Evolutionary conservation across 148 eudicot species (phyloP), one percentile per base, ranked within the genome.

Genomic region (Dysphania ambrosioides): DNA sequence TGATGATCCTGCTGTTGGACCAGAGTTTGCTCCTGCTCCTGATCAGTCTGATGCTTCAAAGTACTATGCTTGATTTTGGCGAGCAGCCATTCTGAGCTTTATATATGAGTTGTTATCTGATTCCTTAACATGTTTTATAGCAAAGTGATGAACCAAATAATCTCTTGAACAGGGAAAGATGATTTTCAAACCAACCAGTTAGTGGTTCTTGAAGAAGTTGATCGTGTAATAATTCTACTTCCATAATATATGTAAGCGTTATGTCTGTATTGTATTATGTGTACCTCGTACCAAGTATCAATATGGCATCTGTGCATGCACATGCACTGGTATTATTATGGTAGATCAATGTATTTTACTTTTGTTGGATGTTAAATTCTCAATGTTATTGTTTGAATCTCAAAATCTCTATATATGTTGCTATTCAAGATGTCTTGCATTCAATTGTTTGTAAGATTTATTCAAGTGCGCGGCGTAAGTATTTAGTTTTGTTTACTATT

Each of bases 1-100:
- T 30, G 83, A 83, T 57, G 85, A 77, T 21, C 66, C 9, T 8
- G 29, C 30, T 1, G 1, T 0, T 56, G 53, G 27, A 24, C 19
- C 47, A 6, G 71, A 44, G 23, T 3, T n/a, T 26, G 29, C 31
- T 29, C 66, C 44, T n/a, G n/a, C 47, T 18, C 7, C 19, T n/a
- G n/a, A n/a, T 6, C 6, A 15, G 0, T 38, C 40, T 29, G 57
- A 72, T 16, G 75, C 13, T 5, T 73, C 24, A 53, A 53, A 59
- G 63, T 59, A 26, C 10, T 47, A 12, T 47, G 53, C 16, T 18
- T 15, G 53, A 11, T 47, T 16, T 47, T 26, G 63, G 31, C 15
- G 16, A 26, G 30, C 32, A 26, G 16, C 63, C 32, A 27, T 26
- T 59, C 12, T 59, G 12, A 24, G 32, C n/a, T n/a, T n/a, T n/a